Evolutionary conservation across 1,284 basidiomycete genomes (phyloP), one percentile per base, ranked within the genome.

Genomic region (Sphaerobolus stellatus): DNA sequence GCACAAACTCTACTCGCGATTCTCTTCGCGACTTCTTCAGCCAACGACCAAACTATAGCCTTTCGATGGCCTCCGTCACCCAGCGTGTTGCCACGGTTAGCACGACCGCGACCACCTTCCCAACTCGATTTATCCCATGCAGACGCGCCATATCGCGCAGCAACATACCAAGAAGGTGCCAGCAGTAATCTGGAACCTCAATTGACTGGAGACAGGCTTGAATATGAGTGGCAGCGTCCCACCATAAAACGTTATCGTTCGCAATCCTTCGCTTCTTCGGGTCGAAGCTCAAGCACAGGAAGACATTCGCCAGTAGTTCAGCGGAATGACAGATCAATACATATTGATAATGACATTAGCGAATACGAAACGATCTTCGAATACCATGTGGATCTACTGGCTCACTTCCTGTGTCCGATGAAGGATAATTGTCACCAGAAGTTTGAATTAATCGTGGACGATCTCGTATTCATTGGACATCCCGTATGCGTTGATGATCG

Each of bases 391-490:
- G 86, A 89, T 58, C 90, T 94, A 63, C 78, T 98, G 29, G 90
- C 92, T 24, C 82, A 82, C 50, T 76, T 97, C 58, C 78, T 98
- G 6, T 90, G 88, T 57, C 94, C 94, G 0, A 82, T 61, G n/a
- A 62, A 86, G 43, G 79, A 86, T 16, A 83, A 94, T 67, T 97
- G 94, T 66, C 93, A 98, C 70, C 92, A 94, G 67, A 93, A 93
- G 66, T 98, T 98, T 66, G 94, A 97, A 68, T 81, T 99, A 27
- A 72, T 90, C 43, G 87, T 98, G 20, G 94, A 98, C 64, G 90
- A 95, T 63, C 79, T 98, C n/a, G 90, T 86, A 2, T 98, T 98
- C 67, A 79, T 98, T 36, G 96, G 96, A 0, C 95, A 98, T 69
- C 96, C 96, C 0, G 93, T 98, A 1, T 89, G 87, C 63, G 82